Evolutionary conservation across 2,329 filamentous ascomycete species (phyloP), one percentile per base, ranked within the genome.

Genomic region (Hypoxylon sp.): DNA sequence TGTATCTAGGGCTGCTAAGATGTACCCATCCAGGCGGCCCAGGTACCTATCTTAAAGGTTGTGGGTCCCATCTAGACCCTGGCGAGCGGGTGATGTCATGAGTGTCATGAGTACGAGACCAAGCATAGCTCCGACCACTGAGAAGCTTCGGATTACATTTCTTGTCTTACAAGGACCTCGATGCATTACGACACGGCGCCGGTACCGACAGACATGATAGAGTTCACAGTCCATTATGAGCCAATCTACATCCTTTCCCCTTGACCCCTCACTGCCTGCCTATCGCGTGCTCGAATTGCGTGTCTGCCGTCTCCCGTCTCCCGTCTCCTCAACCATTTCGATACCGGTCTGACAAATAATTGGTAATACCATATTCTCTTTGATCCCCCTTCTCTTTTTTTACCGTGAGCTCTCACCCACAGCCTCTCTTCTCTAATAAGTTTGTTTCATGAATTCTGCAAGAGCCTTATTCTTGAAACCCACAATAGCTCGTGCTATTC

Each of bases 131-230:
- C 49, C 56, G 51, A 32, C 73, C 72, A 75, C 26, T 74, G 61
- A 71, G 50, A 59, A 67, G 69, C 62, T 62, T 59, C 19, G 67
- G 68, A 75, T 75, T 75, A 74, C 57, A 68, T 66, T 48, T 64
- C 39, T 32, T 7, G 49, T 53, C 54, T 22, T 22, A 5, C n/a
- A 41, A 28, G 46, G 47, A 41, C 37, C 5, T 41, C 13, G 13
- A 55, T 62, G 62, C 20, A 68, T 65, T 70, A 69, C 68, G 65
- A 63, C 65, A 59, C 54, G 17, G 19, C 15, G 46, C 37, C 24
- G 30, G 19, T 17, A 48, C 28, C 32, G 8, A 24, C 22, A 26
- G 19, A 17, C 22, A 39, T 20, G 43, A 24, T 22, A 53, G 50
- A 48, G 51, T 56, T 56, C 19, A 32, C 28, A 43, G 24, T 7